Base-by-base conservation (phyloP, 2,329 filamentous ascomycete genomes). In the Aureobasidium leucospermi region DNA sequence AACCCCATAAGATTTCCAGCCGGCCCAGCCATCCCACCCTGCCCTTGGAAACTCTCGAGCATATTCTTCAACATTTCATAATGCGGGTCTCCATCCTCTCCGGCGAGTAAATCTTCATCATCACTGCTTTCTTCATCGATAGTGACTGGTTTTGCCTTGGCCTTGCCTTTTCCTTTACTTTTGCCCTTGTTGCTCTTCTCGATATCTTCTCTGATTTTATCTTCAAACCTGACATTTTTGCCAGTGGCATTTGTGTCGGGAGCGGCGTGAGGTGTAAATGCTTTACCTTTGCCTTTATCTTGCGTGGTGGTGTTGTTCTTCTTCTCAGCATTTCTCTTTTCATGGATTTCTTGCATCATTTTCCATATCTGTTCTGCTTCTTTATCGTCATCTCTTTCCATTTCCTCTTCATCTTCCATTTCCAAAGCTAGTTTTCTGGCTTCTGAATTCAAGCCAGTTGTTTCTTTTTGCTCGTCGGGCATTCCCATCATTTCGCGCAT, bases 401-500 rank as follows among this genome's bases (percentile, higher is more conserved):
- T 58, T 32, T 67, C 67, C 19, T 78, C 75, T 46, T 77, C 74
- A 45, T 77, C 73, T 56, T 75, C 73, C n/a, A 75, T 73, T 56
- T 67, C 71, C 46, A 64, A 70, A 57, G 61, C 76, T 13, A 73
- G 63, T 51, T 65, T 69, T 10, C 70, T 63, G 8, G 71, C 71
- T 64, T 73, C 71, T 15, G 67, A 67, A 8, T 71, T 59, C 3
- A 73, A 59, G 5, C 71, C 71, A 11, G 61, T 67, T 43, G 64
- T 67, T 58, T 72, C 67, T 39, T 70, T 64, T 13, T 71, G 65
- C 19, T 73, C 71, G 3, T 77, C 72, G 7, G 82, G 79, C 71
- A 85, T 78, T 0, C 89, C 89, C 86, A 94, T 92, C 86, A 95
- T 92, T 69, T 95, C 89, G 62, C 85, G 84, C 90, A 99, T 96